Conservation (phyloP, 441 rosid genomes). For the Populus hybrid region DNA sequence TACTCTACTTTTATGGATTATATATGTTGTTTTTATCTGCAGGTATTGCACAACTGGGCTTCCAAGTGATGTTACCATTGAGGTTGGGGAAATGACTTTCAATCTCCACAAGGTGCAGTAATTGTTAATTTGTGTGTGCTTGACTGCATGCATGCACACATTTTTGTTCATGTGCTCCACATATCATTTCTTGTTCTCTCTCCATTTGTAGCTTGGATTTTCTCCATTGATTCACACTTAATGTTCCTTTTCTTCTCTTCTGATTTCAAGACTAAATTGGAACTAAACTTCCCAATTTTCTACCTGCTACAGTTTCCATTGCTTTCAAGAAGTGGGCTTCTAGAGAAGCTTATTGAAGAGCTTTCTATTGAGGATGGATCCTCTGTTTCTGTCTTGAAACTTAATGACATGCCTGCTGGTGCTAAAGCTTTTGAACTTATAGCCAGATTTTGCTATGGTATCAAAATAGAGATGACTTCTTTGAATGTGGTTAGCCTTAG, state of each 20-base stretch:
- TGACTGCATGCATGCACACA: neutral
- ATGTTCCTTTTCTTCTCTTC: neutral
- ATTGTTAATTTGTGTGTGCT: neutral
- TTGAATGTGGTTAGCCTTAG: conserved; percentile 59
- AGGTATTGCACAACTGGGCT: conserved; percentile 87
- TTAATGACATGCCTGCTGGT: conserved; percentile 77
- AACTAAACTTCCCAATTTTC: neutral
- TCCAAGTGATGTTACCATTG: conserved; percentile 68
- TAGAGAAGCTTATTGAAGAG: conserved; percentile 54
- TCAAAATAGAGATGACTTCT: conserved; percentile 64
- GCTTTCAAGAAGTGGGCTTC: conserved; percentile 75
- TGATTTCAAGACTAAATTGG: neutral
- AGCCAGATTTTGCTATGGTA: conserved; percentile 87
- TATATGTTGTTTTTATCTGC: conserved; percentile 14
- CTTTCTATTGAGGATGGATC: conserved; percentile 33
- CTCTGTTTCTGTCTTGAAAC: conserved; percentile 40
- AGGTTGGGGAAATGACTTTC: conserved; percentile 69
- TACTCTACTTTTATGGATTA: neutral
- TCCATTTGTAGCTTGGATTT: neutral
- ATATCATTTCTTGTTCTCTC: neutral
- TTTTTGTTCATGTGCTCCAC: neutral
- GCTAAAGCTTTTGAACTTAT: conserved; percentile 61
- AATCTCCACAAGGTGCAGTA: conserved; percentile 72
- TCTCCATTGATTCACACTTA: neutral
- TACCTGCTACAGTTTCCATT: conserved; percentile 63